Conservation (phyloP, 345 rosid species). For the Sonneratia caseolaris region DNA sequence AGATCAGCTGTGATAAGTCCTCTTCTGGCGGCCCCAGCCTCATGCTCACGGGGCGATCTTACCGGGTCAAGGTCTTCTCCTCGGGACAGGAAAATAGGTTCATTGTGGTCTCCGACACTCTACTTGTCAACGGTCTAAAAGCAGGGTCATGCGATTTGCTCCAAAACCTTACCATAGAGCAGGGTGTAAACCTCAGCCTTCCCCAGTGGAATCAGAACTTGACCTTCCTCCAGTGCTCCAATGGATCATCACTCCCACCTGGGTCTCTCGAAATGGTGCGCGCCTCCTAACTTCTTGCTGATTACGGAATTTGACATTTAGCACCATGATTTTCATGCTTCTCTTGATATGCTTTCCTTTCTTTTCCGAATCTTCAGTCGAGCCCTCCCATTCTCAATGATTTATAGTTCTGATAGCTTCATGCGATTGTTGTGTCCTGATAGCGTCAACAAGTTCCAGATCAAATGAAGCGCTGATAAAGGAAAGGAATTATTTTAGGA, state of each 20-base stretch:
- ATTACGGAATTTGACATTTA: neutral
- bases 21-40: slow-evolving; percentile 10
- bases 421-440: too few relatives aligned
- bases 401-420: neutral
- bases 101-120: slow-evolving; percentile 15
- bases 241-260: neutral
- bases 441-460: neutral
- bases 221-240: slow-evolving; percentile 16
- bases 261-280: slow-evolving; percentile 5
- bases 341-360: neutral
- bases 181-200: slow-evolving; percentile 11
- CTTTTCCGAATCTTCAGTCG: neutral
- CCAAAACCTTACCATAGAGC: slow-evolving; percentile 9
- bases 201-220: slow-evolving; percentile 9
- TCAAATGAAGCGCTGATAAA: too few relatives aligned
- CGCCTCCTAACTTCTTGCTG: neutral
- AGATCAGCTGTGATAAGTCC: slow-evolving; percentile 15
- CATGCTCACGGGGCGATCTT: slow-evolving; percentile 10
- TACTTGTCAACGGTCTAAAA: slow-evolving; percentile 12
- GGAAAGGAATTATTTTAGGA: neutral
- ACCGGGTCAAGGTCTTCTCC: slow-evolving; percentile 10
- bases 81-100: neutral
- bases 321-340: neutral
- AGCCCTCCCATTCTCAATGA: neutral
- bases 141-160: slow-evolving; percentile 17